Conservation (phyloP, 2,329 filamentous ascomycete species). For the Lachnellula hyalina region DNA sequence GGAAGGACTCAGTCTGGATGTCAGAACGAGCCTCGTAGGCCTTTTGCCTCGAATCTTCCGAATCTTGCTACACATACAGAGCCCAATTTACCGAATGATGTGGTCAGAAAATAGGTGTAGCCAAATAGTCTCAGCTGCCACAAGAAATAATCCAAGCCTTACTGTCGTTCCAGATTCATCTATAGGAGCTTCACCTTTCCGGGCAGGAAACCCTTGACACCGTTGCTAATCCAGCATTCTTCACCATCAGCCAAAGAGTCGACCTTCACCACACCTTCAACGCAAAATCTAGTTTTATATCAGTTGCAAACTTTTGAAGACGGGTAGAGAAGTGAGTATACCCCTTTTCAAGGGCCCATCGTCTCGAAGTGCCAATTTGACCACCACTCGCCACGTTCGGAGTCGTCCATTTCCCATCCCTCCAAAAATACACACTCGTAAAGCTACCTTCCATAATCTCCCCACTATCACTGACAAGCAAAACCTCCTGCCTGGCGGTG, state of each 20-base stretch:
- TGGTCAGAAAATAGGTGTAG: no score
- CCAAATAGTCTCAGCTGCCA: no score
- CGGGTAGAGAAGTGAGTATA: constrained; percentile 26
- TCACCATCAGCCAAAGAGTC: constrained; percentile 65
- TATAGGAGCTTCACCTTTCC: constrained; percentile 33
- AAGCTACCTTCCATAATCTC: constrained; percentile 81
- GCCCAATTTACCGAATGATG: no score
- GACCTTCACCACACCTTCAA: constrained; percentile 57
- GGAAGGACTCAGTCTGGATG: no score
- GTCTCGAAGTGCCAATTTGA: constrained; percentile 73
- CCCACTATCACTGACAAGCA: constrained; percentile 61
- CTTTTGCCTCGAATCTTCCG: no score
- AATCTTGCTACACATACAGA: no score
- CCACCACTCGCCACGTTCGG: constrained; percentile 73
- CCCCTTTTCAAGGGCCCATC: constrained; percentile 72
- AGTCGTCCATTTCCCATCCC: constrained; percentile 70
- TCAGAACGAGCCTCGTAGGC: no score
- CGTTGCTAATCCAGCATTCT: constrained; percentile 84
- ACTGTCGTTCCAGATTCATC: not conserved
- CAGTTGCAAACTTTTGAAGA: not conserved
- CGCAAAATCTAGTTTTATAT: constrained; percentile 48
- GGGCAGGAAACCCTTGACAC: constrained; percentile 69
- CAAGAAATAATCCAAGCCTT: not conserved
- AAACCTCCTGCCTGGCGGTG: constrained; percentile 59
- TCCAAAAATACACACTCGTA: constrained; percentile 77